These are phyloP conservation scores for Tetrastigma voinierianum DNA, from an alignment of 164 flowering plant species.

Conservation along the genomic window DNA sequence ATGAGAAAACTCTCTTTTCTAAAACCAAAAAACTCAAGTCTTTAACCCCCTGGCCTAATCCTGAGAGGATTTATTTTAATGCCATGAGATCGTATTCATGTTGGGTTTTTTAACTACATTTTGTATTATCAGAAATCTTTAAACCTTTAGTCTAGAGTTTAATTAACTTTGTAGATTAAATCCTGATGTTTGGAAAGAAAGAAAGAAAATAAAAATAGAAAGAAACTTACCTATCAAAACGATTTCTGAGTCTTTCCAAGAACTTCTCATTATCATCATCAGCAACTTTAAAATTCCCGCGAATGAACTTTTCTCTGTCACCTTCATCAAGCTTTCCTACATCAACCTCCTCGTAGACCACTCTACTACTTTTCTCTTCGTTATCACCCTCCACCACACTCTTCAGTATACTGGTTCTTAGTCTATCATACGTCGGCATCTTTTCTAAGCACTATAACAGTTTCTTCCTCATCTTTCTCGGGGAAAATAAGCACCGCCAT, in stretches of 20 bases:
- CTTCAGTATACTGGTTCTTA: conserved; percentile 52
- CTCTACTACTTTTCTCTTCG: neutral
- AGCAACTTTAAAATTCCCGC: conserved; percentile 30
- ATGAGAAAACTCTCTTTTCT: too few relatives aligned
- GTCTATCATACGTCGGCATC: conserved; percentile 53
- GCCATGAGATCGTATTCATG: too few relatives aligned
- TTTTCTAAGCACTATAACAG: conserved; percentile 47
- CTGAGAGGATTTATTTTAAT: too few relatives aligned
- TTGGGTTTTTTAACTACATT: too few relatives aligned
- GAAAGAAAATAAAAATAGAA: neutral
- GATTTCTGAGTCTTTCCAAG: conserved; percentile 30
- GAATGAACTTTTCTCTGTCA: conserved; percentile 35
- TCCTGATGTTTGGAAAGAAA: too few relatives aligned
- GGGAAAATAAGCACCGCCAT: neutral
- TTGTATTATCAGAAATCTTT: too few relatives aligned
- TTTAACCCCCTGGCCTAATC: too few relatives aligned
- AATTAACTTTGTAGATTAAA: too few relatives aligned
- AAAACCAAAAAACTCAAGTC: too few relatives aligned
- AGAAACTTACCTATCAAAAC: conserved; percentile 34
- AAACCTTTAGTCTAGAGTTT: too few relatives aligned
- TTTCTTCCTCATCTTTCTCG: conserved; percentile 53
- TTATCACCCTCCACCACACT: conserved; percentile 26
- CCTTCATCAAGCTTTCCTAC: conserved; percentile 37
- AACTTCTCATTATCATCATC: conserved; percentile 46
- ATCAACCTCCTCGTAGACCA: conserved; percentile 42